Evolutionary conservation across 352 stramenopile genomes (phyloP), one percentile per base, ranked within the genome.

Genomic region (Phytopythium chamaehyphon): DNA sequence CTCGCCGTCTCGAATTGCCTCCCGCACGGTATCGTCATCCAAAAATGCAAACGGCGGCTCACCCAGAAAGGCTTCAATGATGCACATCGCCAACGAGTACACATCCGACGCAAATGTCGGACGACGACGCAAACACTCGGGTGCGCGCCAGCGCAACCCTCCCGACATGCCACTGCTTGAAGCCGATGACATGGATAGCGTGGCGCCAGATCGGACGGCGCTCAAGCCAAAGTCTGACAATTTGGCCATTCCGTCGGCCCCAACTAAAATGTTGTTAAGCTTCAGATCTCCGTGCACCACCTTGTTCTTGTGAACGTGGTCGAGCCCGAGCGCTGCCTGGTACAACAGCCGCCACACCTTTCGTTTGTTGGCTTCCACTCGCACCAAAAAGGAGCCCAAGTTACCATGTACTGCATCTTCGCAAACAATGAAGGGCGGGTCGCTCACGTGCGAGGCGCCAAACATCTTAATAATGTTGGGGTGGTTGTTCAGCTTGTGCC

Each of bases 241-340:
- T 11, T 65, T 65, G 9, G 57, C 39, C 37, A 52, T 39, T 8
- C 47, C 36, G 12, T 65, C 57, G 0, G 15, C 46, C 12, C 39
- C 55, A 6, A 61, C 51, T 2, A 68, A 26, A 42, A 68, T 68
- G 31, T 64, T 64, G 22, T 45, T 64, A 0, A 61, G 55, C 33
- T 61, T 64, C 0, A 64, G 46, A 23, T 61, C 24, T 9, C 60
- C 26, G 12, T 68, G 60, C 1, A 64, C 46, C 8, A 67, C 47
- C 0, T 26, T 36, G 18, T 47, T 52, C n/a, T 51, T 49, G 47
- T 67, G 59, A n/a, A 67, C 47, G 35, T 61, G 86, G 37, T 59
- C 33, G 3, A 93, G 53, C 9, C 76, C 83, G 24, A 70, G 23
- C 1, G 54, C 53, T 4, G 56, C 46, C 14, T 72, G 42, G 14